Percentiles rank a stretch among this genome's conserved stretches.
These are phyloP conservation scores for Saccharomyces hybrid DNA, from an alignment of 1,139 yeast species.

Conservation along the genomic window DNA sequence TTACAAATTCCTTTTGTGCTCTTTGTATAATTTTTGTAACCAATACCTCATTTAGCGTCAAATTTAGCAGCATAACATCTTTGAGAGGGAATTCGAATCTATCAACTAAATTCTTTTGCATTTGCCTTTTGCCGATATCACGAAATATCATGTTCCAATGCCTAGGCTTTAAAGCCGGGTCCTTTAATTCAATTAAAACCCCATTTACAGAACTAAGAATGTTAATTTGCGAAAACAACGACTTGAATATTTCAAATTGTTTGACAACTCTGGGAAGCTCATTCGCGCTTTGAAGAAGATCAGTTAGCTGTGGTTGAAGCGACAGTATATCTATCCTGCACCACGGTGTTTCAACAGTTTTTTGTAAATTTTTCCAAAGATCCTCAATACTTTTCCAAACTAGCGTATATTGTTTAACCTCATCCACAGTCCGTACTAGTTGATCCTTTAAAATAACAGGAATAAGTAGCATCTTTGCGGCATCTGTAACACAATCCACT, in stretches of 20 bases:
- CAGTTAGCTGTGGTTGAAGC: neutral
- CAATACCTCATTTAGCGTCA: conserved; percentile 39
- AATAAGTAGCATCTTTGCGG: neutral
- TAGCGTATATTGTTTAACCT: neutral
- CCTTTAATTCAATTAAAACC: conserved; percentile 44
- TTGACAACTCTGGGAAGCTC: neutral
- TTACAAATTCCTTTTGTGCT: conserved; percentile 66
- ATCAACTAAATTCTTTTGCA: neutral
- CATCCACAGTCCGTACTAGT: neutral
- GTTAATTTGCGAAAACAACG: neutral
- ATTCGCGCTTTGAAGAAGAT: neutral
- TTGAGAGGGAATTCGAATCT: conserved; percentile 40
- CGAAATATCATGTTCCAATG: conserved; percentile 61
- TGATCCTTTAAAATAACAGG: neutral
- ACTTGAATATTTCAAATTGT: neutral
- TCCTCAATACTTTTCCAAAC: neutral
- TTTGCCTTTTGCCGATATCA: conserved; percentile 17
- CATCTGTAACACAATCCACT: neutral
- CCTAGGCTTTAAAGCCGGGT: conserved; percentile 52
- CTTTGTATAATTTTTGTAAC: conserved; percentile 48
- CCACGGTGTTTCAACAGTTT: neutral
- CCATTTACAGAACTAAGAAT: conserved; percentile 37
- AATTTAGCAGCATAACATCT: conserved; percentile 53
- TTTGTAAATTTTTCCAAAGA: neutral
- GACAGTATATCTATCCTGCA: neutral